Conservation (phyloP, 2,329 filamentous ascomycete genomes). For the Reticulascus tulasneorum region DNA sequence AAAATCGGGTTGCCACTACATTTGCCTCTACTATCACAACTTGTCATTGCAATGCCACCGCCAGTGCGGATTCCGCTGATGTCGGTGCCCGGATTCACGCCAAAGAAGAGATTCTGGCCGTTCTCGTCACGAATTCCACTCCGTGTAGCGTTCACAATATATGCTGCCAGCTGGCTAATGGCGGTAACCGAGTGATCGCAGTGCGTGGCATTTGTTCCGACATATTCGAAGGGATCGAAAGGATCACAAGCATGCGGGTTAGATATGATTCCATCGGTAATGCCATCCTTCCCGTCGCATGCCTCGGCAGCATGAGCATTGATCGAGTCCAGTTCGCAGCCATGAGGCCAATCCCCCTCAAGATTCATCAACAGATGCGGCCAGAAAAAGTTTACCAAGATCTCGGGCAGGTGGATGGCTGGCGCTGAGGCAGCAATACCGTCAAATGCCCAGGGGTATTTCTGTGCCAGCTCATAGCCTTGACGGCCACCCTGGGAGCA, state of each 20-base stretch:
- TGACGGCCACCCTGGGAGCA: conserved; percentile 55
- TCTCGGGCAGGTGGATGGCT: conserved; percentile 26
- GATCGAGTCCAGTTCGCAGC: conserved; percentile 25
- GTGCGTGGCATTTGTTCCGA: neutral
- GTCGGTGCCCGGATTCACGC: conserved; percentile 10
- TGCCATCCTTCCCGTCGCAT: conserved; percentile 45
- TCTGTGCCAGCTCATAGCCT: conserved; percentile 47
- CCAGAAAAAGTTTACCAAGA: conserved; percentile 10
- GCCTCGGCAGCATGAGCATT: conserved; percentile 34
- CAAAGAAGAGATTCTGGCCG: conserved; percentile 4
- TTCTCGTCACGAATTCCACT: conserved; percentile 4
- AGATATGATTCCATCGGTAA: conserved; percentile 42
- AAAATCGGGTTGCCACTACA: too few species aligned
- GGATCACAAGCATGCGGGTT: conserved; percentile 16
- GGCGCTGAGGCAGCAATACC: conserved; percentile 46
- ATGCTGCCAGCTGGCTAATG: conserved; percentile 10
- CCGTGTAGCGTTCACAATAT: conserved; percentile 15
- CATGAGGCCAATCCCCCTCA: conserved; percentile 2
- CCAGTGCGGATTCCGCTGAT: conserved; percentile 3
- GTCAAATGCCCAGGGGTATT: conserved; percentile 49
- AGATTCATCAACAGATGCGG: conserved; percentile 7
- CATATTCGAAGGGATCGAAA: conserved; percentile 8
- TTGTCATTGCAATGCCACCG: neutral
- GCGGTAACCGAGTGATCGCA: neutral
- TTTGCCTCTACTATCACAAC: too few species aligned